These are phyloP conservation scores for Rhizomucor miehei DNA, from an alignment of 371 early-diverging fungal genomes.

Conservation along the genomic window DNA sequence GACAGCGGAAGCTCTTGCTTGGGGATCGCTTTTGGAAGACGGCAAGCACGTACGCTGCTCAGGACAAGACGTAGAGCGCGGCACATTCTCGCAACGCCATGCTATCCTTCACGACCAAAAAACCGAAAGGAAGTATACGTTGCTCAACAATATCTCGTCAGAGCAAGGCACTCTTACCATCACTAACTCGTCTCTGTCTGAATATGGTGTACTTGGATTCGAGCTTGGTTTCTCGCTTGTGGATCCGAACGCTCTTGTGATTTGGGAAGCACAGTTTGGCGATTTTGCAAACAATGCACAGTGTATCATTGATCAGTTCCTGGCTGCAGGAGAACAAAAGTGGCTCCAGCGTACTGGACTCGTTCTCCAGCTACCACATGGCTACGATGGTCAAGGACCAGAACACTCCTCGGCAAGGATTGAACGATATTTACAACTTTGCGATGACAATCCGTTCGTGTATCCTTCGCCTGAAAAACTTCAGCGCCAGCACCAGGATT, in stretches of 20 bases:
- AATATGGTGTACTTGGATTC: conserved; percentile 94
- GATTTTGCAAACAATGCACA: conserved; percentile 97
- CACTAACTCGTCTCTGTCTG: conserved; percentile 94
- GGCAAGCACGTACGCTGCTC: conserved; percentile 89
- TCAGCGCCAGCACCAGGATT: conserved; percentile 92
- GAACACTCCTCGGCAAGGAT: conserved; percentile 94
- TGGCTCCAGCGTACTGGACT: conserved; percentile 95
- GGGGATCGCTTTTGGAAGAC: conserved; percentile 87
- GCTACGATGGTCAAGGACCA: conserved; percentile 97
- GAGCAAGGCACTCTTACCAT: conserved; percentile 86
- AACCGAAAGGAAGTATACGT: conserved; percentile 67
- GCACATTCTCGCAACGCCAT: conserved; percentile 98
- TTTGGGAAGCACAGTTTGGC: conserved; percentile 99
- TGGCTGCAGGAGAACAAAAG: conserved; percentile 94
- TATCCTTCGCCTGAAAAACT: conserved; percentile 81
- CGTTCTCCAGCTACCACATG: conserved; percentile 92
- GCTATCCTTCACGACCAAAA: conserved; percentile 93
- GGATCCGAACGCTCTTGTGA: conserved; percentile 86
- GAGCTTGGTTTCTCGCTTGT: conserved; percentile 95
- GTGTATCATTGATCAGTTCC: conserved; percentile 96
- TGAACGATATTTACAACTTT: conserved; percentile 93
- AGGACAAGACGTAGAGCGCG: conserved; percentile 98
- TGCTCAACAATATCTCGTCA: conserved; percentile 79
- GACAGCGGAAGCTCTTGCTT: conserved; percentile 94
- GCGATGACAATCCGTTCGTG: conserved; percentile 89